A percentile compares a stretch with the other conserved stretches of the same genome.
Conservation (phyloP, 345 rosid species). For the Arabis alpina region DNA sequence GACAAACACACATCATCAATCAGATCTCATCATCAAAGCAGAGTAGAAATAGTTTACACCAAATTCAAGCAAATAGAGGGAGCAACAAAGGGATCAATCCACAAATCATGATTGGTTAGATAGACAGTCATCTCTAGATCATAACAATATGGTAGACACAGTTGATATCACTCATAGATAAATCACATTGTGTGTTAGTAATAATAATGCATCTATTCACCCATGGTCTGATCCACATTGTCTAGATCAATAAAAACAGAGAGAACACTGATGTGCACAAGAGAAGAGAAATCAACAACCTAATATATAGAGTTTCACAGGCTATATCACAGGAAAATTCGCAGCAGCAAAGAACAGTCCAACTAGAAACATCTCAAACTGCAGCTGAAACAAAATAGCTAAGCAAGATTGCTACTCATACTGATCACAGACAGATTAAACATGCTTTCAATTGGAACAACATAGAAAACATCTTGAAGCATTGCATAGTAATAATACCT, state of each 20-base stretch:
- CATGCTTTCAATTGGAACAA: not conserved
- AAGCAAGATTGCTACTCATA: conserved; percentile 40
- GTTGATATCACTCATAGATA: conserved; percentile 18
- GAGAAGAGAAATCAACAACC: conserved; percentile 48
- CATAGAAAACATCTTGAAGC: conserved; percentile 14
- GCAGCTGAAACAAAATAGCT: conserved; percentile 26
- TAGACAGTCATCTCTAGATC: not conserved
- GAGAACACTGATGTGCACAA: conserved; percentile 46
- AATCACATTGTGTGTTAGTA: conserved; percentile 1
- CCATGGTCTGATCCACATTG: conserved; percentile 13
- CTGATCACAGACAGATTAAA: conserved; percentile 13
- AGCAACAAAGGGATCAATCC: conserved; percentile 9
- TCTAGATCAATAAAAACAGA: conserved; percentile 18
- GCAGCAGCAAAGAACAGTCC: conserved; percentile 53
- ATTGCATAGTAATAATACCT: conserved; percentile 51
- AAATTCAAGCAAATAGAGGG: conserved; percentile 25
- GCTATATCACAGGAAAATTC: conserved; percentile 53
- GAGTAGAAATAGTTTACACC: not conserved
- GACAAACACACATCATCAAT: conserved; percentile 34
- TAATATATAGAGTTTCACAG: conserved; percentile 32
- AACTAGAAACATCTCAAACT: not conserved
- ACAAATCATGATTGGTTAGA: not conserved
- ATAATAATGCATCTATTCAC: not conserved
- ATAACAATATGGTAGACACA: conserved; percentile 9
- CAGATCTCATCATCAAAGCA: conserved; percentile 9